Conservation (phyloP, 1,139 yeast species). For the Taphrina populina region DNA sequence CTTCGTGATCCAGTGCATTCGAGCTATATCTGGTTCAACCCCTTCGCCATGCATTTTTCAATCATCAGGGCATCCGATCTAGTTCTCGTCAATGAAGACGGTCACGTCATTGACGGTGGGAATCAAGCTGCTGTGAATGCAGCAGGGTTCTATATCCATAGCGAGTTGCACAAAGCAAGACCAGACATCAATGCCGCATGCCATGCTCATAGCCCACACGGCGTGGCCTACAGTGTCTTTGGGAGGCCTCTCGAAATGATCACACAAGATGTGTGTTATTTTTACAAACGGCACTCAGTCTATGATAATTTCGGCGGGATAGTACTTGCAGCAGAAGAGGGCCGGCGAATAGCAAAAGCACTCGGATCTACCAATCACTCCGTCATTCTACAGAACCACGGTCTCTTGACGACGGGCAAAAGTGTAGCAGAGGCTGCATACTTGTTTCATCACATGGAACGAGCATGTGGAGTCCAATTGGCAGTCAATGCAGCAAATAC, state of each 20-base stretch:
- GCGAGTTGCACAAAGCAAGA: constrained; percentile 70
- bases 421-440: constrained; percentile 84
- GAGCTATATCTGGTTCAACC: constrained; percentile 75
- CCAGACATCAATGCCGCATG: constrained; percentile 82
- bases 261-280: constrained; percentile 71
- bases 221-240: constrained; percentile 71
- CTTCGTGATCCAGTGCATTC: constrained; percentile 74
- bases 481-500: background rate
- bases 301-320: constrained; percentile 75
- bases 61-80: constrained; percentile 69
- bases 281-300: constrained; percentile 65
- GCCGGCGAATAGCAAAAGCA: constrained; percentile 62
- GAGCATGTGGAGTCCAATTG: constrained; percentile 68
- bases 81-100: constrained; percentile 72
- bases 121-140: constrained; percentile 59
- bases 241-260: constrained; percentile 74
- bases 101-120: constrained; percentile 56
- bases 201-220: constrained; percentile 72
- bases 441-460: constrained; percentile 65
- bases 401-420: constrained; percentile 69
- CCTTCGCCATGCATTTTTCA: constrained; percentile 72
- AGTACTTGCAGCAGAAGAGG: constrained; percentile 70
- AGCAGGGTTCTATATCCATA: constrained; percentile 79
- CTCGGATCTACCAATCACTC: constrained; percentile 56
- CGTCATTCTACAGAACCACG: constrained; percentile 72